These are phyloP conservation scores for Gynochthodes officinalis DNA, from an alignment of 257 asterid species.

Conservation along the genomic window DNA sequence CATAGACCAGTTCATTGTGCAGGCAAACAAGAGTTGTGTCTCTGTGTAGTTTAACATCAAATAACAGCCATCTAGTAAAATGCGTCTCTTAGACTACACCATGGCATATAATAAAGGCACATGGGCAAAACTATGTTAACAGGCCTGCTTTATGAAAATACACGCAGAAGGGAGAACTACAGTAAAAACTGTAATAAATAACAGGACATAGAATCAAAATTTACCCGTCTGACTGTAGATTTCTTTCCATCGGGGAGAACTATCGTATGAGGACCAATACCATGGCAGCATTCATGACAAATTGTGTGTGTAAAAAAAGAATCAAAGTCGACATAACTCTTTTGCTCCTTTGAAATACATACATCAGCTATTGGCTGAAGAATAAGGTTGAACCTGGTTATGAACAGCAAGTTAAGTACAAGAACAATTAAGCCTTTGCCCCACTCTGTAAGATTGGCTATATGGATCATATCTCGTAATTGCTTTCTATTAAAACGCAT, in stretches of 20 bases:
- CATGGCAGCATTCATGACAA: constrained; percentile 97
- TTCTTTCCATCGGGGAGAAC: constrained; percentile 69
- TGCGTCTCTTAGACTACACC: background rate
- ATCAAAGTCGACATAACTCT: constrained; percentile 68
- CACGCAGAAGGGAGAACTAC: background rate
- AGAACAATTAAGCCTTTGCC: no score
- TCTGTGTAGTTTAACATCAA: background rate
- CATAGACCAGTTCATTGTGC: background rate
- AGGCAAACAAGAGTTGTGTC: background rate
- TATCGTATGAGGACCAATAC: constrained; percentile 95
- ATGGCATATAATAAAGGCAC: background rate
- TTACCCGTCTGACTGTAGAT: constrained; percentile 92
- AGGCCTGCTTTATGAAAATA: background rate
- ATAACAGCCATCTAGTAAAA: background rate
- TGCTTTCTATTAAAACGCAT: no score
- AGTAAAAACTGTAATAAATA: background rate
- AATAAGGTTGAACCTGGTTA: constrained; percentile 81
- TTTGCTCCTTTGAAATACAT: constrained; percentile 69
- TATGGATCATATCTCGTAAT: no score
- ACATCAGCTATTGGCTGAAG: constrained; percentile 82
- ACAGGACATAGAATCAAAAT: constrained; percentile 13
- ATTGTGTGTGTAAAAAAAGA: constrained; percentile 92
- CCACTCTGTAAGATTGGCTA: no score
- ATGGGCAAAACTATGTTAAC: background rate
- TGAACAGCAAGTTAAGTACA: constrained; percentile 17